These are phyloP conservation scores for Mortierella sp. DNA, from an alignment of 371 early-diverging fungal species.

Conservation along the genomic window DNA sequence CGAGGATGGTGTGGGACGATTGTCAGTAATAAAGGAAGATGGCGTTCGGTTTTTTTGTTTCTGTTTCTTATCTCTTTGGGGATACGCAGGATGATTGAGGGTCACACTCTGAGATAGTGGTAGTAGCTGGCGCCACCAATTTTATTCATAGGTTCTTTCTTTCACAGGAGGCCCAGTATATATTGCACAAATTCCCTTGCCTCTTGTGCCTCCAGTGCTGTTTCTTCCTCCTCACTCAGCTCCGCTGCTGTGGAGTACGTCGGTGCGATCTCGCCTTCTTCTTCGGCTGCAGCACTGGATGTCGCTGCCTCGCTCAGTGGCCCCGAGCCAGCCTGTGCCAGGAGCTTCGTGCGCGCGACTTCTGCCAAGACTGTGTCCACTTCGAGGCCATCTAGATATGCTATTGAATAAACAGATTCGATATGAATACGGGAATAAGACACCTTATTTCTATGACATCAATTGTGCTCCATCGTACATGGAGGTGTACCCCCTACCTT, in stretches of 20 bases:
- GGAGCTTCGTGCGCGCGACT: slow-evolving; percentile 36
- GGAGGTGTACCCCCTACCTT: slow-evolving; percentile 9
- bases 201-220: slow-evolving; percentile 41
- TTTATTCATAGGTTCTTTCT: no score
- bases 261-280: slow-evolving; percentile 18
- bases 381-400: slow-evolving; percentile 43
- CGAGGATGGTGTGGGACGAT: no score
- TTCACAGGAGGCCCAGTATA: slow-evolving; percentile 22
- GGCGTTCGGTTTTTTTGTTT: no score
- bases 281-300: not conserved
- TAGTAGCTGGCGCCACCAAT: no score
- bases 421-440: not conserved
- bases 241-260: slow-evolving; percentile 1
- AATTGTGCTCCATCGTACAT: not conserved
- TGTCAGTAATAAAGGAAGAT: no score
- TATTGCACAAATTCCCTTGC: slow-evolving; percentile 49
- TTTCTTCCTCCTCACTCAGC: slow-evolving; percentile 31
- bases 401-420: not conserved
- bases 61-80: no score
- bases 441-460: no score
- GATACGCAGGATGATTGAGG: no score
- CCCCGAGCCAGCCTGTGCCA: slow-evolving; percentile 32
- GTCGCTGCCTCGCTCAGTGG: slow-evolving; percentile 4
- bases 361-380: slow-evolving; percentile 43
- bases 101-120: no score